A percentile compares a stretch with the other conserved stretches of the same genome.
phyloP scores from a whole-genome alignment of 805 yeast species.

The Komagataella mondaviorum region DNA sequence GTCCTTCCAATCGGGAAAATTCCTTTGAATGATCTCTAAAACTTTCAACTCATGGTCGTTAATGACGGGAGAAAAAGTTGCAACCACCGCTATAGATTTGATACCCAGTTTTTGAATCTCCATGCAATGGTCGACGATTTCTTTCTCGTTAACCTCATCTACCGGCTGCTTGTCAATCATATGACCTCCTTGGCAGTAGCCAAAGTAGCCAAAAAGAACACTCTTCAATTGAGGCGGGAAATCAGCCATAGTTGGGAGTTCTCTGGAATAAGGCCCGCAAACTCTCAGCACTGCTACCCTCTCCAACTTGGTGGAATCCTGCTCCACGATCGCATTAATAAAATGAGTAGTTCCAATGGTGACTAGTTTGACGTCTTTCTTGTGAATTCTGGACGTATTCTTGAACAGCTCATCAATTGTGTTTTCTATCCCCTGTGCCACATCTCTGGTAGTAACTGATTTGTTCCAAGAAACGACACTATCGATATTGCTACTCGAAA shows the following conservation, averaged over 20 bases:
- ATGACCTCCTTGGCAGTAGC: conserved; percentile 25
- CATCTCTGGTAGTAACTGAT: conserved; percentile 28
- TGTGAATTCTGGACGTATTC: conserved; percentile 6
- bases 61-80: conserved; percentile 26
- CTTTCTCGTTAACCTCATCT: conserved; percentile 15
- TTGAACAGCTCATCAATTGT: conserved; percentile 22
- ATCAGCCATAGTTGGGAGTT: conserved; percentile 27
- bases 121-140: conserved; percentile 12
- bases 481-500: conserved; percentile 1
- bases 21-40: conserved; percentile 17
- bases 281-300: conserved; percentile 31
- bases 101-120: conserved; percentile 20
- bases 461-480: conserved; percentile 19
- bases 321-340: conserved; percentile 35
- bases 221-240: conserved; percentile 24
- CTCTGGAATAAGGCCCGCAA: conserved; percentile 26
- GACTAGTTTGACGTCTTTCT: conserved; percentile 23
- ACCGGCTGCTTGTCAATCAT: conserved; percentile 27
- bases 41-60: conserved; percentile 23
- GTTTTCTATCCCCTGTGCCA: conserved; percentile 24
- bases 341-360: conserved; percentile 40
- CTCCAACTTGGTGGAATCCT: conserved; percentile 25
- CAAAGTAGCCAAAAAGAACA: conserved; percentile 22
- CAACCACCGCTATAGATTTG: conserved; percentile 24
- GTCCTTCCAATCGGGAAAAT: conserved; percentile 17